phyloP scores from a whole-genome alignment of 306 rosid species.

The Coriaria nepalensis region DNA sequence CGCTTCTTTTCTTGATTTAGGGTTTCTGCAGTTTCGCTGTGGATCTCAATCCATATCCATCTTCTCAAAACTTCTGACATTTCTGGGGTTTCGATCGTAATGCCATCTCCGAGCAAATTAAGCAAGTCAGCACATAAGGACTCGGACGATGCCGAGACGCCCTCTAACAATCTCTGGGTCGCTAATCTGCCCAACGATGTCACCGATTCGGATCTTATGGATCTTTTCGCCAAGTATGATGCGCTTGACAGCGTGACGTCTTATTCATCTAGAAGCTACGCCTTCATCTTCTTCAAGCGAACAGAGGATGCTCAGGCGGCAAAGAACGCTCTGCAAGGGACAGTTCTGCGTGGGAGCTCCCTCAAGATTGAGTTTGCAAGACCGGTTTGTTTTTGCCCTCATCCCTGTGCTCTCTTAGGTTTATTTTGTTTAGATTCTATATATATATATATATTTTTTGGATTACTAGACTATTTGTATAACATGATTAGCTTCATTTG shows the following conservation, averaged over 20 bases:
- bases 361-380: constrained; percentile 85
- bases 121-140: constrained; percentile 24
- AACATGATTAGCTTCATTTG: constrained; percentile 3
- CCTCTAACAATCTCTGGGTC: constrained; percentile 84
- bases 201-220: constrained; percentile 64
- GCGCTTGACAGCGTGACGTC: constrained; percentile 79
- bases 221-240: constrained; percentile 61
- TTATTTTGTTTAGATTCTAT: constrained; percentile 7
- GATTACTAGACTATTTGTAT: constrained; percentile 15
- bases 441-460: constrained; percentile 2
- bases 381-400: constrained; percentile 96
- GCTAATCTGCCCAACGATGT: constrained; percentile 76
- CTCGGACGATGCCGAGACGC: constrained; percentile 33
- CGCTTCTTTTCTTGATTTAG: no score
- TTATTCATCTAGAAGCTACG: constrained; percentile 72
- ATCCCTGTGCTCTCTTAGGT: constrained; percentile 31
- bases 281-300: constrained; percentile 70
- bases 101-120: constrained; percentile 53
- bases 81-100: constrained; percentile 19
- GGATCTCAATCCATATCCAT: no score
- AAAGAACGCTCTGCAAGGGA: constrained; percentile 62
- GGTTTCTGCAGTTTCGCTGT: no score
- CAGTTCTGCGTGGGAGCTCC: constrained; percentile 38
- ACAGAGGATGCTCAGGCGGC: constrained; percentile 87
- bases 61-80: not conserved